Base-by-base conservation (phyloP, 768 basidiomycete species). In the Lactifluus echinatus region DNA sequence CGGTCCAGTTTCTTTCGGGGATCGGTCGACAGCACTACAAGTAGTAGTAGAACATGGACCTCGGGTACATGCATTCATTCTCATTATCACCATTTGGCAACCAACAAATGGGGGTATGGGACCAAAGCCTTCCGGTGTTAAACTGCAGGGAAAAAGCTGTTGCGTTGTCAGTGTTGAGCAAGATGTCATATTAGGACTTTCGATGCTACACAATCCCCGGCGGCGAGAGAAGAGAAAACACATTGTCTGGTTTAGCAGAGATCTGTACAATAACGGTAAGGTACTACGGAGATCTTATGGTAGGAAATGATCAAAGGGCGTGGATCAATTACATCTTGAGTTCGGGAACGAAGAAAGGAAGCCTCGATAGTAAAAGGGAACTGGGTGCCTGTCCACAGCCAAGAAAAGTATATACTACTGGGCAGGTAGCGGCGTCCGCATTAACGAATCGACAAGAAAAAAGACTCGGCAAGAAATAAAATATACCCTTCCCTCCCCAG, bases 271-370 rank as follows among this genome's bases (percentile, higher is more conserved):
- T 52, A 52, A 52, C n/a, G 28, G 24, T 46, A 54, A 28, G 26
- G 53, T 21, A 57, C 56, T 57, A 57, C 56, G 50, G 34, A 57
- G 50, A 26, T 40, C 26, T 46, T 57, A 57, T 8, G 24, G 49
- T 57, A 57, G 26, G 37, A 12, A 28, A 17, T 23, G 14, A 42
- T 42, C 6, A 48, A 46, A 40, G 1, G 8, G 37, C 4, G 15
- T 48, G 45, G 19, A 31, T 55, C 28, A 15, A 57, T 57, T 57
- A 57, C 44, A 52, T 33, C 43, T 57, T 40, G 45, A n/a, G 24
- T 17, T 23, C n/a, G 3, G 24, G 24, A 44, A 12, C 7, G 15
- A 23, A 2, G 26, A 44, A 26, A 15, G 8, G 24, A 26, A 14
- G 14, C 5, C 5, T 8, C 12, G 43, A 14, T 19, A 39, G 21